Percentiles rank a stretch among this genome's conserved stretches.
phyloP scores from a whole-genome alignment of 257 asterid species.

The Ilex asprella region DNA sequence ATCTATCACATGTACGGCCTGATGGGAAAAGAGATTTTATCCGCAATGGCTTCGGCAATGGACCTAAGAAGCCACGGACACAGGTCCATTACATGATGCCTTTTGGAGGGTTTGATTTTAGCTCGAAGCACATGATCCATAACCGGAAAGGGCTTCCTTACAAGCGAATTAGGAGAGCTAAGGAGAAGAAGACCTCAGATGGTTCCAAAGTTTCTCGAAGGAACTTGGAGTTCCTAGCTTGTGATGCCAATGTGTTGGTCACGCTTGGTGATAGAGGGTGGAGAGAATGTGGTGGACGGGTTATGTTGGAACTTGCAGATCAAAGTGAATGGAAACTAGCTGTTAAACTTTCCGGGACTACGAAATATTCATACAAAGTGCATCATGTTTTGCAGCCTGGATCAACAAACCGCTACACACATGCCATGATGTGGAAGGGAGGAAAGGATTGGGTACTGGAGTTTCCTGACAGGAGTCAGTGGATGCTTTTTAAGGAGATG shows the following conservation, averaged over 20 bases:
- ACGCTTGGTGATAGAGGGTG: constrained; percentile 80
- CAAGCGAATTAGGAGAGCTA: constrained; percentile 86
- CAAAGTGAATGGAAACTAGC: constrained; percentile 84
- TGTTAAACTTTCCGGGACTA: constrained; percentile 65
- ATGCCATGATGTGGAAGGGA: constrained; percentile 99
- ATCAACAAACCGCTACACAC: constrained; percentile 80
- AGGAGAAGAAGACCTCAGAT: constrained; percentile 63
- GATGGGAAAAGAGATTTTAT: constrained; percentile 46
- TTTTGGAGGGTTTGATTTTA: constrained; percentile 44
- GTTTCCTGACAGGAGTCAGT: constrained; percentile 87
- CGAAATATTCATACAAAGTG: constrained; percentile 70
- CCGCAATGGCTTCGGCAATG: constrained; percentile 53
- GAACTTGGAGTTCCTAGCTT: constrained; percentile 46
- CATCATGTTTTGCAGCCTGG: constrained; percentile 77
- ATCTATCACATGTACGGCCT: constrained; percentile 48
- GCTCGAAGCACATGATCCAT: constrained; percentile 42
- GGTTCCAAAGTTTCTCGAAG: constrained; percentile 48
- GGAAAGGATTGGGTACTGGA: constrained; percentile 96
- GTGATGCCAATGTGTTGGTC: constrained; percentile 72
- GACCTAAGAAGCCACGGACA: constrained; percentile 92
- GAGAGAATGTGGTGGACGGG: constrained; percentile 78
- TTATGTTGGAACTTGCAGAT: constrained; percentile 67
- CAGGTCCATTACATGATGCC: constrained; percentile 87
- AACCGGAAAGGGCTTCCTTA: constrained; percentile 58
- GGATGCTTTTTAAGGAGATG: constrained; percentile 91